Evolutionary conservation across 148 eudicot genomes (phyloP).

Genomic region (Gaultheria prostrata): DNA sequence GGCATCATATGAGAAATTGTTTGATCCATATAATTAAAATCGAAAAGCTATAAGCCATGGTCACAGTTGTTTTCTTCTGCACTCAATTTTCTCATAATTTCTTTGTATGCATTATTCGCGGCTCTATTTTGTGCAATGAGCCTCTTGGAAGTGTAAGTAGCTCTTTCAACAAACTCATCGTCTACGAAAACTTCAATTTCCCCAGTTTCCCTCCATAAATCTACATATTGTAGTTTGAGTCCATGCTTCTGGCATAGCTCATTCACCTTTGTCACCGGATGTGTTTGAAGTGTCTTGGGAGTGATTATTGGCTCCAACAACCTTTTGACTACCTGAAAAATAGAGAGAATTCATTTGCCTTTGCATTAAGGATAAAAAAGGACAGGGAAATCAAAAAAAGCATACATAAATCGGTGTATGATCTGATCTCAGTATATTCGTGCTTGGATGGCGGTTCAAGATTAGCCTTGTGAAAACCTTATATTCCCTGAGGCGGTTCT

Average conservation of each 20-base stretch:
- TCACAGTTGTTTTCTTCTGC: neutral
- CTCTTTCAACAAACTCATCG: slow-evolving; percentile 30
- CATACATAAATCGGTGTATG: too few relatives aligned
- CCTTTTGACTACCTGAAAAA: slow-evolving; percentile 31
- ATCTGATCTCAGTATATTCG: neutral
- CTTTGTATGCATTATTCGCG: slow-evolving; percentile 28
- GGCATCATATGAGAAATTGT: neutral
- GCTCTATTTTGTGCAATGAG: slow-evolving; percentile 36
- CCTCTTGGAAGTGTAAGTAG: slow-evolving; percentile 27
- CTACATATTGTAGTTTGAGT: slow-evolving; percentile 13
- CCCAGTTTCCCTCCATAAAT: slow-evolving; percentile 36
- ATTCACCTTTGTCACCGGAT: slow-evolving; percentile 36
- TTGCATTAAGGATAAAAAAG: neutral
- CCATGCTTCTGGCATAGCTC: slow-evolving; percentile 50
- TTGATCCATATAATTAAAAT: neutral
- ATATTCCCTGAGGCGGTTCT: too few relatives aligned
- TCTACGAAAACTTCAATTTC: slow-evolving; percentile 29
- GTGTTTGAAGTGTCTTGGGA: slow-evolving; percentile 26
- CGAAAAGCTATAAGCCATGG: neutral
- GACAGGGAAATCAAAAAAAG: too few relatives aligned
- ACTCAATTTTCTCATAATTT: slow-evolving; percentile 9
- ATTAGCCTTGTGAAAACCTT: too few relatives aligned
- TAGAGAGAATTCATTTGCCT: neutral
- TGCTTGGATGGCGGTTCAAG: too few relatives aligned
- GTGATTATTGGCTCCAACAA: slow-evolving; percentile 49